Base-by-base conservation (phyloP, 2,329 filamentous ascomycete species). In the Taxawa tesnikishii region DNA sequence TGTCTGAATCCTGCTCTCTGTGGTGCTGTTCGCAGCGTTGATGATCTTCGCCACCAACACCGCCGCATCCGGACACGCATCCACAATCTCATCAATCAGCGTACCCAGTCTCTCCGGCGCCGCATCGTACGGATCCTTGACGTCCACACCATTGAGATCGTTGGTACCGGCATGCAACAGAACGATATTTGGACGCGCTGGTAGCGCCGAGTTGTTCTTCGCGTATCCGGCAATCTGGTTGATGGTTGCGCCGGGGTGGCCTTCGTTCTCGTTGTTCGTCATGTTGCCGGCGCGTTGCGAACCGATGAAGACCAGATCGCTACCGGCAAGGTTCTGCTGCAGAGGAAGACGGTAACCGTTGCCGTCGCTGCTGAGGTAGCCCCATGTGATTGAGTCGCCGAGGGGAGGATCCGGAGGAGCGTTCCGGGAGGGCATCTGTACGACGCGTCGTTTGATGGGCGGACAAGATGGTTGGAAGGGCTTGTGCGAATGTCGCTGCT, bases 271-370 rank as follows among this genome's bases (percentile, higher is more conserved):
- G 26, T 49, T 51, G 33, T 58, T 42, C 8, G 29, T 23, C 51
- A 55, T 55, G 29, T 42, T 42, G 3, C 54, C 54, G 6, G 44
- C 47, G n/a, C 30, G 34, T 11, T 45, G 38, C 9, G 49, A 49
- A 11, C 55, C 55, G 23, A 56, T 42, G 40, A 53, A 54, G 24
- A 46, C 31, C n/a, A 49, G 39, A 0, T 42, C 31, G 6, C 44
- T 45, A 8, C 39, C 38, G 12, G 43, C 27, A 13, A 59, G 48
- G 7, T 40, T 23, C 13, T 40, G 33, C 17, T 43, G 33, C 2
- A 60, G 44, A 12, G 43, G 29, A 3, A 39, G 35, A 16, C 59
- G 54, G 34, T 62, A 64, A 5, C 58, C 58, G 38, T 62, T 62
- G 2, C 50, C 50, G 26, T 45, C 45, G 6, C 19, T 38, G 18